These are phyloP conservation scores for Xylariaceae sp. DNA, from an alignment of 2,329 filamentous ascomycete genomes.

Conservation along the genomic window DNA sequence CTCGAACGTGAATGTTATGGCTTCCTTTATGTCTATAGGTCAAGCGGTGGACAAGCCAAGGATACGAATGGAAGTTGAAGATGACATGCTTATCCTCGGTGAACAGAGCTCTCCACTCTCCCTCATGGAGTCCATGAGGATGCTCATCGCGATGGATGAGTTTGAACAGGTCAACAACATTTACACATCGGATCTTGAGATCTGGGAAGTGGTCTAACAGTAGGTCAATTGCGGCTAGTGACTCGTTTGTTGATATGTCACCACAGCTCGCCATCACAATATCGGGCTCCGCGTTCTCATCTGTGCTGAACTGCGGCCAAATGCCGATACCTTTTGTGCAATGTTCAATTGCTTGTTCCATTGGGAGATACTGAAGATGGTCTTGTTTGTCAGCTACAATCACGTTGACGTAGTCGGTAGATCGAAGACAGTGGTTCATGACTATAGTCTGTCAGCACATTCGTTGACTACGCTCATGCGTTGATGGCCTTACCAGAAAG, in stretches of 20 bases:
- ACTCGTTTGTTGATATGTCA: constrained; percentile 70
- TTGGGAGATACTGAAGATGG: constrained; percentile 70
- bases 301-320: constrained; percentile 73
- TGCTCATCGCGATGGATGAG: constrained; percentile 67
- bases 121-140: constrained; percentile 66
- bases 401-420: constrained; percentile 76
- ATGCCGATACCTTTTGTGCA: constrained; percentile 77
- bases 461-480: neutral
- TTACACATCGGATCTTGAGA: constrained; percentile 74
- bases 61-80: constrained; percentile 84
- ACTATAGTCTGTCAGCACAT: constrained; percentile 31
- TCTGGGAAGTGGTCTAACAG: constrained; percentile 67
- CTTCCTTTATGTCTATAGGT: constrained; percentile 71
- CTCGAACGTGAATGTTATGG: constrained; percentile 67
- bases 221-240: constrained; percentile 69
- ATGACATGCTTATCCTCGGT: constrained; percentile 68
- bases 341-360: constrained; percentile 69
- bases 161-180: constrained; percentile 78
- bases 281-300: constrained; percentile 64
- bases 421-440: constrained; percentile 71
- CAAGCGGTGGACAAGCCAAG: constrained; percentile 73
- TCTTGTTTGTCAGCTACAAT: constrained; percentile 77
- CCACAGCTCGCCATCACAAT: constrained; percentile 73
- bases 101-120: constrained; percentile 66
- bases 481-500: constrained; percentile 43